Percentiles rank a stretch among this genome's conserved stretches.
phyloP scores from a whole-genome alignment of 2,329 filamentous ascomycete species.

The Paecilomyces niveus region DNA sequence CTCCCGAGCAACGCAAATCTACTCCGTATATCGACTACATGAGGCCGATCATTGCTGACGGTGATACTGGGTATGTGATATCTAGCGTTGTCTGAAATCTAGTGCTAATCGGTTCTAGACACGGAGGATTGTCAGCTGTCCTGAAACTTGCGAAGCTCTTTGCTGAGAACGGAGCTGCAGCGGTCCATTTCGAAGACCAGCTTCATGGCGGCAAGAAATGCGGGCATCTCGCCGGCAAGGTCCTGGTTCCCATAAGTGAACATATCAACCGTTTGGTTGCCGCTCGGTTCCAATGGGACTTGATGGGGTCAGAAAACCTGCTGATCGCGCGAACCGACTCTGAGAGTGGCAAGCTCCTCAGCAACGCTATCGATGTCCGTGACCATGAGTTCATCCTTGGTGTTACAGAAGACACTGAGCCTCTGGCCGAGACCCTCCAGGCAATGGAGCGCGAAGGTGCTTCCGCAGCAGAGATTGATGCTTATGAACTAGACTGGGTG shows the following conservation, averaged over 20 bases:
- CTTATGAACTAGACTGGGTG: conserved; percentile 81
- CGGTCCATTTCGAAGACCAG: conserved; percentile 96
- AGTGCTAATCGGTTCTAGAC: conserved; percentile 39
- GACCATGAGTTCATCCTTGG: conserved; percentile 97
- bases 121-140: conserved; percentile 86
- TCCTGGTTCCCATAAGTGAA: conserved; percentile 85
- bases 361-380: conserved; percentile 82
- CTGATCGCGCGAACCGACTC: conserved; percentile 94
- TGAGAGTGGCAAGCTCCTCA: conserved; percentile 84
- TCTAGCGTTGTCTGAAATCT: background rate
- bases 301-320: conserved; percentile 94
- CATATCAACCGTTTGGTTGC: conserved; percentile 94
- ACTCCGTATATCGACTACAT: conserved; percentile 88
- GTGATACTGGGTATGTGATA: conserved; percentile 65
- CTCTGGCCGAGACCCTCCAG: conserved; percentile 82
- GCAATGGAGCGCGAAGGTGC: conserved; percentile 80
- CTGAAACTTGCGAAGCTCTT: conserved; percentile 96
- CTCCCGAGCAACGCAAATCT: conserved; percentile 60
- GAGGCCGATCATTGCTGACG: conserved; percentile 90
- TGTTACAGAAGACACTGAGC: conserved; percentile 68
- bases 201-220: conserved; percentile 98
- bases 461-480: conserved; percentile 71
- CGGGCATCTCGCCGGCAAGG: conserved; percentile 91
- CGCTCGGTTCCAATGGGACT: conserved; percentile 92
- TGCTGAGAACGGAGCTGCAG: conserved; percentile 91